Conservation (phyloP, 805 yeast genomes). For the Groenewaldozyma salmanticensis region DNA sequence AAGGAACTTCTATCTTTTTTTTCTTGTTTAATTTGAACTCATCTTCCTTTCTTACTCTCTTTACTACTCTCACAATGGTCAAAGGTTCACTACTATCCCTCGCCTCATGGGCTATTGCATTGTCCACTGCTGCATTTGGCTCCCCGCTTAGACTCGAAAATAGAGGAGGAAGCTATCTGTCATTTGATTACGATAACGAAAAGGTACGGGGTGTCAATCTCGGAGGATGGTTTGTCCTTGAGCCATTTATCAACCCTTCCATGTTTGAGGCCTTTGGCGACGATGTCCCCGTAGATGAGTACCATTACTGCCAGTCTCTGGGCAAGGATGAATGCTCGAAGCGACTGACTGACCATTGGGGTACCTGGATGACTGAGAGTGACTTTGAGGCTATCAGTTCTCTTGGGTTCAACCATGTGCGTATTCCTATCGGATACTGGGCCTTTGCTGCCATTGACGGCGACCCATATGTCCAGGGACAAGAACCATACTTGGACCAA, state of each 20-base stretch:
- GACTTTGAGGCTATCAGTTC: slow-evolving; percentile 54
- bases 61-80: neutral
- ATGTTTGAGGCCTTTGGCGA: slow-evolving; percentile 45
- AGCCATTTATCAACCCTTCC: slow-evolving; percentile 72
- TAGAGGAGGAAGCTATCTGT: slow-evolving; percentile 5
- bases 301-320: slow-evolving; percentile 48
- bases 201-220: slow-evolving; percentile 46
- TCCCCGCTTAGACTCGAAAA: neutral
- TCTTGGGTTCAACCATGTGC: slow-evolving; percentile 70
- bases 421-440: slow-evolving; percentile 95
- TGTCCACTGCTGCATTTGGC: neutral
- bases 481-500: slow-evolving; percentile 56
- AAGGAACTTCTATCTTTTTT: neutral
- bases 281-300: slow-evolving; percentile 73
- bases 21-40: neutral
- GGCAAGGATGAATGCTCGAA: slow-evolving; percentile 50
- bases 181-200: slow-evolving; percentile 22
- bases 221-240: slow-evolving; percentile 88
- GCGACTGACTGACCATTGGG: slow-evolving; percentile 64
- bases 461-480: slow-evolving; percentile 88
- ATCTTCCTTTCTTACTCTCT: no score
- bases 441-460: slow-evolving; percentile 52
- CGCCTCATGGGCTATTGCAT: neutral
- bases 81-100: no score
- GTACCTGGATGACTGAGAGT: slow-evolving; percentile 58